A percentile compares a stretch with the other conserved stretches of the same genome.
These are phyloP conservation scores for Coemansia sp. DNA, from an alignment of 192 early-diverging fungal genomes.

Conservation along the genomic window DNA sequence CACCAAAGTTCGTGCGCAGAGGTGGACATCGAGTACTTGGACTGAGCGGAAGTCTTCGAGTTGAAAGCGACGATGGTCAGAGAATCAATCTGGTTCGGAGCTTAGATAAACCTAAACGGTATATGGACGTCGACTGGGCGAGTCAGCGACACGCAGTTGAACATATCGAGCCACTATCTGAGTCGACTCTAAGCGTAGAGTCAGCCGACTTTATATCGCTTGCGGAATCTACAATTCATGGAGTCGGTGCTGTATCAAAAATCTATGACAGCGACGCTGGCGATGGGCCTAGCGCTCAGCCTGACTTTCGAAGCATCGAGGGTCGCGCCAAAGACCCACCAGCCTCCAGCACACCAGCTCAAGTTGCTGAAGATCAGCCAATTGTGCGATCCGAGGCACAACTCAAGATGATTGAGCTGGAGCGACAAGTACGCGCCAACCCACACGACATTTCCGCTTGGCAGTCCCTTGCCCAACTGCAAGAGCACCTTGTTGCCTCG, in stretches of 20 bases:
- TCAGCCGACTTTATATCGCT: constrained; percentile 15
- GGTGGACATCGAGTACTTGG: constrained; percentile 16
- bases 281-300: not conserved
- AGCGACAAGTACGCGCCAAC: constrained; percentile 10
- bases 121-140: constrained; percentile 28
- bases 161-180: not conserved
- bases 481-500: constrained; percentile 13
- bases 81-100: constrained; percentile 17
- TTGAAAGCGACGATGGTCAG: constrained; percentile 1
- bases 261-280: constrained; percentile 25
- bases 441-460: constrained; percentile 29
- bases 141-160: not conserved
- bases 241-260: not conserved
- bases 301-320: constrained; percentile 33
- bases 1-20: constrained; percentile 28
- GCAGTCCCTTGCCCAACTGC: constrained; percentile 19
- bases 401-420: constrained; percentile 5
- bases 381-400: constrained; percentile 2
- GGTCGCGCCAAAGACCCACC: constrained; percentile 15
- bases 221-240: not conserved
- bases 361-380: not conserved
- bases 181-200: not conserved
- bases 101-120: not conserved
- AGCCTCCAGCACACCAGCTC: not conserved
- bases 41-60: not conserved